These are phyloP conservation scores for Elongisporangium prolatum DNA, from an alignment of 352 stramenopile species.

Conservation along the genomic window DNA sequence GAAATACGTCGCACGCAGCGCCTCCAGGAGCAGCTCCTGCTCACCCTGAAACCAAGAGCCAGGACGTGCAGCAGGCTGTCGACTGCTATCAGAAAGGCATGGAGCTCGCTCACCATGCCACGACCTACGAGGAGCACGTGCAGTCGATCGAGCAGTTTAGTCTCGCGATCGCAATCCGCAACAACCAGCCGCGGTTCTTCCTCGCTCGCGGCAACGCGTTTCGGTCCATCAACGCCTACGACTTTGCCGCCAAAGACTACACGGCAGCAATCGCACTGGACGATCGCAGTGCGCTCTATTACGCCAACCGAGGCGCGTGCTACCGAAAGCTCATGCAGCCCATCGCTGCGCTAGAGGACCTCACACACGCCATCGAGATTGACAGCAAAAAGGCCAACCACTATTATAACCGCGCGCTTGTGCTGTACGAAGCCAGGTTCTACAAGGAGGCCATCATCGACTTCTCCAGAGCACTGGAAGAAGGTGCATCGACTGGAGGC, in stretches of 20 bases:
- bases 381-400: slow-evolving; percentile 66
- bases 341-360: slow-evolving; percentile 52
- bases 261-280: slow-evolving; percentile 52
- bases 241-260: slow-evolving; percentile 60
- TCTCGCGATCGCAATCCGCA: slow-evolving; percentile 64
- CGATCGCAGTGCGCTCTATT: slow-evolving; percentile 64
- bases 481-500: slow-evolving; percentile 18
- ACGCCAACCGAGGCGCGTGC: slow-evolving; percentile 62
- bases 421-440: slow-evolving; percentile 60
- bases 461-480: slow-evolving; percentile 70
- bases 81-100: slow-evolving; percentile 77
- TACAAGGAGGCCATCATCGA: slow-evolving; percentile 69
- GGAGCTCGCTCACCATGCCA: slow-evolving; percentile 55
- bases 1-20: too few relatives aligned
- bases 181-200: slow-evolving; percentile 72
- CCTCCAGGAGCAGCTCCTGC: slow-evolving; percentile 1
- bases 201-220: slow-evolving; percentile 70
- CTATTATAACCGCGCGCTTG: slow-evolving; percentile 72
- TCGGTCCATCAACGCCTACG: slow-evolving; percentile 62
- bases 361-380: slow-evolving; percentile 66
- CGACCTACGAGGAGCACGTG: slow-evolving; percentile 54
- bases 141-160: slow-evolving; percentile 73
- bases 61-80: slow-evolving; percentile 67
- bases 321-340: slow-evolving; percentile 69
- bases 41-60: slow-evolving; percentile 44